Evolutionary conservation across 2,329 filamentous ascomycete genomes (phyloP).

Genomic region (Aureobasidium sp.): DNA sequence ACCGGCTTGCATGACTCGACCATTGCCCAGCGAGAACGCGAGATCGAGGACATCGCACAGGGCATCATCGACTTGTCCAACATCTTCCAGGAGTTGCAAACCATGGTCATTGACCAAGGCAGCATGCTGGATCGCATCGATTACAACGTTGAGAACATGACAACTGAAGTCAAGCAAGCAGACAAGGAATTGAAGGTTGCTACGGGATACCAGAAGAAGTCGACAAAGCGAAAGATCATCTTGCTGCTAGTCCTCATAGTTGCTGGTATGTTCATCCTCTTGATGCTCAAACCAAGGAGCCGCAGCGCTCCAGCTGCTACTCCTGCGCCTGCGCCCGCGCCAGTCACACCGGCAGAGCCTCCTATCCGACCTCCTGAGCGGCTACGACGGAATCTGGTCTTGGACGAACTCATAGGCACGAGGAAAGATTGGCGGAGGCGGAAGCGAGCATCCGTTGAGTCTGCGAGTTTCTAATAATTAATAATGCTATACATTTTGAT

Average conservation of each 20-base stretch:
- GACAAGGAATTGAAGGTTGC: conserved; percentile 86
- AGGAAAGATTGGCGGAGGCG: conserved; percentile 12
- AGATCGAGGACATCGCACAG: conserved; percentile 96
- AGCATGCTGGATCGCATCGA: conserved; percentile 44
- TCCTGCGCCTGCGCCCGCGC: background rate
- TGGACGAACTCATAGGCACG: background rate
- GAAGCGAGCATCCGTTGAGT: background rate
- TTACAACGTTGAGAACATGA: conserved; percentile 95
- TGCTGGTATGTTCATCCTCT: conserved; percentile 74
- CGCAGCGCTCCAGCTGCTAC: background rate
- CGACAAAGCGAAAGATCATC: conserved; percentile 87
- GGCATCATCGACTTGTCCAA: conserved; percentile 96
- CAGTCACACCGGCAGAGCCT: background rate
- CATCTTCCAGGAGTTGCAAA: conserved; percentile 91
- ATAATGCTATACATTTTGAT: background rate
- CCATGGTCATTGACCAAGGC: conserved; percentile 60
- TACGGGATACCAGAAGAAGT: conserved; percentile 78
- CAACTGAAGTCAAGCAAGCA: conserved; percentile 83
- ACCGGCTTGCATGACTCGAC: conserved; percentile 65
- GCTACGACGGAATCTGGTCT: background rate
- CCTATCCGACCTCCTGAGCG: background rate
- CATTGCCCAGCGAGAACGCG: conserved; percentile 85
- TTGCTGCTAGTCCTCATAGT: conserved; percentile 79
- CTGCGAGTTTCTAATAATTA: background rate
- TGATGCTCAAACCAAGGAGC: conserved; percentile 67